A percentile compares a stretch with the other conserved stretches of the same genome.
phyloP scores from a whole-genome alignment of 208 protist species.

The Leptomonas pyrrhocoris region DNA sequence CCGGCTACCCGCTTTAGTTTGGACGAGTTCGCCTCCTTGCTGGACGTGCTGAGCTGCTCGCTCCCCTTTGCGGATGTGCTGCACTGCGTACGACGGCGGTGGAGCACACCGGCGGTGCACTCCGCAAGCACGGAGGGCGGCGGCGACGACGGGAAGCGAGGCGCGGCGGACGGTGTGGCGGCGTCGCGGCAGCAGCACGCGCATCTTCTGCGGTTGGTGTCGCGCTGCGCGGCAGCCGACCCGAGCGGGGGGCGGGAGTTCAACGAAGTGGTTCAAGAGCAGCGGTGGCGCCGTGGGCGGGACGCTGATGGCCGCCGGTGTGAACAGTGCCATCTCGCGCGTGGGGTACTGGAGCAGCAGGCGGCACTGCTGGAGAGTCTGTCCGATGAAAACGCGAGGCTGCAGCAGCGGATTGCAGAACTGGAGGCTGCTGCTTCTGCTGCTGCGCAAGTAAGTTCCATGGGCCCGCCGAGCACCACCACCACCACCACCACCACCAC shows the following conservation, averaged over 20 bases:
- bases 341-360: conserved; percentile 15
- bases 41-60: conserved; percentile 55
- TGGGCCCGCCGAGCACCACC: background rate
- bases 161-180: background rate
- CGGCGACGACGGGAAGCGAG: background rate
- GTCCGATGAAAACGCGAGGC: background rate
- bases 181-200: conserved; percentile 8
- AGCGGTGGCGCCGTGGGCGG: conserved; percentile 10
- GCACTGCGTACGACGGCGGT: conserved; percentile 25
- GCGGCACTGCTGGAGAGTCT: conserved; percentile 16
- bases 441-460: too few species aligned
- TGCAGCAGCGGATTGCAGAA: conserved; percentile 9
- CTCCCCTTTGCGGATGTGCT: conserved; percentile 55
- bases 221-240: conserved; percentile 14
- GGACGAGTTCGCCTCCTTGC: conserved; percentile 41
- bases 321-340: conserved; percentile 2
- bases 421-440: conserved; percentile 3
- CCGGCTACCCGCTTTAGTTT: conserved; percentile 30
- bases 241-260: conserved; percentile 10
- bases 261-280: conserved; percentile 14
- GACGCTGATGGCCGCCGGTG: background rate
- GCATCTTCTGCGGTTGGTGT: conserved; percentile 16
- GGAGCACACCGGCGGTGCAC: background rate
- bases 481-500: background rate
- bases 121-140: background rate